These are phyloP conservation scores for Cryptosporidium viatorum DNA, from an alignment of 169 alveolate genomes.

Conservation along the genomic window DNA sequence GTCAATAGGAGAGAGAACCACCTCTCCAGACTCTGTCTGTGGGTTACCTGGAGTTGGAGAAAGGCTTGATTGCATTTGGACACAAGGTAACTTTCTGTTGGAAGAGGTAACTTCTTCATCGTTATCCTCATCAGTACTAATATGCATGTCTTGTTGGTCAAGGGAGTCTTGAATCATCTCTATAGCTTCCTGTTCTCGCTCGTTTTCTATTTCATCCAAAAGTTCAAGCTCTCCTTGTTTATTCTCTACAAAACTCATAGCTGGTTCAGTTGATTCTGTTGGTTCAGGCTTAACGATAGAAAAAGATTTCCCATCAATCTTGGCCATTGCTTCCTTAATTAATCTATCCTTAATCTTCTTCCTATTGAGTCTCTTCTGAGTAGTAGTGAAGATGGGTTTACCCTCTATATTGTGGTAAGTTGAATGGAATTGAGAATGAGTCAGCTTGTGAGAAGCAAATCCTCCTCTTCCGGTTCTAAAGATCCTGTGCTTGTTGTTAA, in stretches of 20 bases:
- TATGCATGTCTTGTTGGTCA: background rate
- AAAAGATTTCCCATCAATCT: background rate
- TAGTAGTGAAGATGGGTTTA: constrained; percentile 54
- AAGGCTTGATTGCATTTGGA: background rate
- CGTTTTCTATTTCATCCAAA: constrained; percentile 30
- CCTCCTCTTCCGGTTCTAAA: constrained; percentile 75
- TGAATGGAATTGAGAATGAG: constrained; percentile 47
- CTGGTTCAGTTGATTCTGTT: background rate
- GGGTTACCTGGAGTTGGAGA: background rate
- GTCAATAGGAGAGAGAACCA: constrained; percentile 33
- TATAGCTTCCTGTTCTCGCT: background rate
- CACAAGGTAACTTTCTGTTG: background rate
- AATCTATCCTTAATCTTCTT: constrained; percentile 36
- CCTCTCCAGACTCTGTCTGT: background rate
- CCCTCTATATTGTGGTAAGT: constrained; percentile 72
- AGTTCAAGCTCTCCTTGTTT: constrained; percentile 25
- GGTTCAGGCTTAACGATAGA: background rate
- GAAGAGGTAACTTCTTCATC: background rate
- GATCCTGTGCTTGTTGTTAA: constrained; percentile 58
- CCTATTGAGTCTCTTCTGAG: constrained; percentile 65
- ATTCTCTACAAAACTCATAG: background rate
- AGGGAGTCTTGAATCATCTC: constrained; percentile 9
- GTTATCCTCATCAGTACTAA: background rate
- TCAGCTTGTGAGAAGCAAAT: constrained; percentile 70
- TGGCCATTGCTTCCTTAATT: constrained; percentile 43